phyloP scores from a whole-genome alignment of 2,329 filamentous ascomycete genomes.

The Trichoderma sp. region DNA sequence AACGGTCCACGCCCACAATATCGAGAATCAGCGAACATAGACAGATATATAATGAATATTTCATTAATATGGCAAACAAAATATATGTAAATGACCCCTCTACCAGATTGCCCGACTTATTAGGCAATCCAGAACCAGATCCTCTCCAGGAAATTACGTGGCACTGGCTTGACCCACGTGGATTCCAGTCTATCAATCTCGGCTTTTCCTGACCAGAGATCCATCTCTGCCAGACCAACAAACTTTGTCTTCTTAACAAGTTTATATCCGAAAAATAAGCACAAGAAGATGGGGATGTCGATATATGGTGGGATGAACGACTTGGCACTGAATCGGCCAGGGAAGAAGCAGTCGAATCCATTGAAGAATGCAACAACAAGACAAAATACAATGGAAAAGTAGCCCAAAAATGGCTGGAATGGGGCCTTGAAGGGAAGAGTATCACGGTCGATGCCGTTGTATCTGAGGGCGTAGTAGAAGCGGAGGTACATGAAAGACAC shows the following conservation, averaged over 20 bases:
- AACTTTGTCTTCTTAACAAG: constrained; percentile 60
- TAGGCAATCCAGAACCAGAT: constrained; percentile 46
- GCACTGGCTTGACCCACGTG: constrained; percentile 39
- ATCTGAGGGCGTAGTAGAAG: constrained; percentile 66
- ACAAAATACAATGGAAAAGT: constrained; percentile 60
- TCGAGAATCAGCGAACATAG: neutral
- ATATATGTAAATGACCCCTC: neutral
- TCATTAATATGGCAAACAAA: neutral
- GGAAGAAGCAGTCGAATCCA: constrained; percentile 72
- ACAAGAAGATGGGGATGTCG: constrained; percentile 67
- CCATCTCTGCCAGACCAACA: constrained; percentile 41
- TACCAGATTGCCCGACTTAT: constrained; percentile 24
- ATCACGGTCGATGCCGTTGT: constrained; percentile 65
- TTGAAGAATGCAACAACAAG: constrained; percentile 69
- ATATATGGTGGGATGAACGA: constrained; percentile 69
- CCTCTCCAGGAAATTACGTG: constrained; percentile 41
- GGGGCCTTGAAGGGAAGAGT: constrained; percentile 65
- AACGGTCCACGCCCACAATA: neutral
- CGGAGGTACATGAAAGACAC: constrained; percentile 69
- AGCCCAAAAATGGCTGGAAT: constrained; percentile 70
- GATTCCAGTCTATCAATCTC: constrained; percentile 42
- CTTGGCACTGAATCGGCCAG: constrained; percentile 45
- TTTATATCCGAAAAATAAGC: constrained; percentile 66
- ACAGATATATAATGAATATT: neutral
- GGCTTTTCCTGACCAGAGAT: constrained; percentile 44